Conservation (phyloP, 768 basidiomycete genomes). For the Harrya chromipes region DNA sequence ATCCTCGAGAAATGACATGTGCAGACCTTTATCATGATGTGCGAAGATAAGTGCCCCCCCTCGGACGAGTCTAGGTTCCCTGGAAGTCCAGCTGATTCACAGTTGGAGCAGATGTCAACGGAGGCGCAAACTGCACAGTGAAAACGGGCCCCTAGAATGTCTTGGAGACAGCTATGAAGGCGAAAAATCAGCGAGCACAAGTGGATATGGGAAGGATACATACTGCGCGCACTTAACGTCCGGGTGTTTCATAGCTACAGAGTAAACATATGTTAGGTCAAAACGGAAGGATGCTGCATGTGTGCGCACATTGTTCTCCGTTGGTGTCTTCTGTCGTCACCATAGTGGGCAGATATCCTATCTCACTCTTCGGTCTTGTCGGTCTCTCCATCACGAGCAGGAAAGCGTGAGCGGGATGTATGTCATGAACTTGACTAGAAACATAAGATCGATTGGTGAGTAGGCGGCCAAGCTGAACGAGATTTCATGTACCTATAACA, state of each 20-base stretch:
- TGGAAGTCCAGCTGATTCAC: constrained; percentile 82
- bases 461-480: background rate
- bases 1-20: background rate
- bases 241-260: constrained; percentile 67
- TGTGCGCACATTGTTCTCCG: constrained; percentile 59
- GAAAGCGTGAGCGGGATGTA: constrained; percentile 89
- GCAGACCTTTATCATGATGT: constrained; percentile 90
- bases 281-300: background rate
- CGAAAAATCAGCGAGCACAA: background rate
- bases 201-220: constrained; percentile 27
- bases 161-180: constrained; percentile 68
- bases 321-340: constrained; percentile 36
- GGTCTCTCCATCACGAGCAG: constrained; percentile 70
- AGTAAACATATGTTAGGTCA: constrained; percentile 1
- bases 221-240: constrained; percentile 88
- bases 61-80: constrained; percentile 77
- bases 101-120: constrained; percentile 83
- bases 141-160: constrained; percentile 89
- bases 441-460: background rate
- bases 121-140: constrained; percentile 88
- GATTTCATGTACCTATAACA: constrained; percentile 63
- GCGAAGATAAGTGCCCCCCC: constrained; percentile 77
- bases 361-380: constrained; percentile 38
- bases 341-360: constrained; percentile 30
- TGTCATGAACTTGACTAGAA: constrained; percentile 80